Conservation (phyloP, 768 basidiomycete species). For the Suillus americanus region DNA sequence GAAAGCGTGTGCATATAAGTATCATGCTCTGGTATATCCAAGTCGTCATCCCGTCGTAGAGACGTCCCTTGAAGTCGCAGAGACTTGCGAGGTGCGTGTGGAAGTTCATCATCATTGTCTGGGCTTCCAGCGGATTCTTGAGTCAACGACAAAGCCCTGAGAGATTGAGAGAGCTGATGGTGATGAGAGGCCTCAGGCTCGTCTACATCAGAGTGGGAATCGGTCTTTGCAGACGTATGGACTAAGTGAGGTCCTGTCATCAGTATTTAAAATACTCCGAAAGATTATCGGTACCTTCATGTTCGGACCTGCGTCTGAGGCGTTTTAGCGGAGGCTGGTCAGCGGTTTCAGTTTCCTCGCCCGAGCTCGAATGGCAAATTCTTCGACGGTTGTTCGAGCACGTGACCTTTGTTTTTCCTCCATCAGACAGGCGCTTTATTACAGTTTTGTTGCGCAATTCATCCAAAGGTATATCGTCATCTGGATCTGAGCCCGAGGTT, state of each 20-base stretch:
- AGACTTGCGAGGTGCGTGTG: background rate
- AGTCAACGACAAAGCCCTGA: background rate
- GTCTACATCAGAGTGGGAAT: background rate
- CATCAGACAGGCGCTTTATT: background rate
- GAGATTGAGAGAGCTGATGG: background rate
- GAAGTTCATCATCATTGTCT: background rate
- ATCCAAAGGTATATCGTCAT: background rate
- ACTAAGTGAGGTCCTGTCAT: background rate
- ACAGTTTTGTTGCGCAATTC: background rate
- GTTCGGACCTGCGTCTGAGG: background rate
- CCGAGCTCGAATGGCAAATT: background rate
- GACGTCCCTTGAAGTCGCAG: background rate
- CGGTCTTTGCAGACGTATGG: background rate
- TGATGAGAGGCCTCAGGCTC: background rate
- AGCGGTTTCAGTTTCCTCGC: background rate
- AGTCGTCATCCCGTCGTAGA: background rate
- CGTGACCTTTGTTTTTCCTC: background rate
- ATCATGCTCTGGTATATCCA: background rate
- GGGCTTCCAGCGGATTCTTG: background rate
- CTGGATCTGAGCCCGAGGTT: background rate
- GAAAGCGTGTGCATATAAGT: background rate
- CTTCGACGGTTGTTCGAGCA: background rate
- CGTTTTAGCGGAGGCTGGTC: background rate
- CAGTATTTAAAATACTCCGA: background rate
- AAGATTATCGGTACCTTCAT: background rate